Conservation (phyloP, 306 rosid species). For the Prunus campanulata region DNA sequence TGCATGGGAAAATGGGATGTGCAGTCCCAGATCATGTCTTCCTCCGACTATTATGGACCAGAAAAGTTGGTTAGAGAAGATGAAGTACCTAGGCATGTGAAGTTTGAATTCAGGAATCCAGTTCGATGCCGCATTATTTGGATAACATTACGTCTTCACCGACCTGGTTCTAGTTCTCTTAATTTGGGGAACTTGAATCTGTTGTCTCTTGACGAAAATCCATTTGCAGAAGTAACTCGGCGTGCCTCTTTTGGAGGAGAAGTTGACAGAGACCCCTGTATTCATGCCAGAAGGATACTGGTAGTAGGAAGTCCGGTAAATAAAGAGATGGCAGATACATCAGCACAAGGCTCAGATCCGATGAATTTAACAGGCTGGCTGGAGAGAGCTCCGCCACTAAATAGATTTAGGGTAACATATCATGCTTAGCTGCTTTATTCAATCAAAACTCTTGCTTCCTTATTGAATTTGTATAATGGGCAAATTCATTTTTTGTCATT, state of each 20-base stretch:
- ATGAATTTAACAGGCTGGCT: conserved; percentile 52
- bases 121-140: conserved; percentile 90
- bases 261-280: conserved; percentile 65
- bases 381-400: conserved; percentile 77
- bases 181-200: conserved; percentile 70
- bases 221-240: conserved; percentile 65
- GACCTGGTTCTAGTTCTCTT: conserved; percentile 77
- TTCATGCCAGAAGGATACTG: conserved; percentile 91
- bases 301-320: conserved; percentile 67
- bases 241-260: conserved; percentile 88
- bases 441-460: conserved; percentile 8
- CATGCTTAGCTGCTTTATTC: conserved; percentile 18
- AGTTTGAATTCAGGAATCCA: conserved; percentile 74
- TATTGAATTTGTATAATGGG: conserved; percentile 5
- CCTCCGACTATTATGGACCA: conserved; percentile 68
- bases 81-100: conserved; percentile 73
- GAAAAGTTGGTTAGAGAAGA: conserved; percentile 53
- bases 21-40: conserved; percentile 63
- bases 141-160: conserved; percentile 78
- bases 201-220: conserved; percentile 84
- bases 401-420: conserved; percentile 75
- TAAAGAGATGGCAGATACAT: conserved; percentile 51
- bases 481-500: conserved; percentile 8
- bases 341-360: conserved; percentile 65
- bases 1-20: conserved; percentile 97